Evolutionary conservation across 2,329 filamentous ascomycete genomes (phyloP).

Genomic region (Penicillium palitans): DNA sequence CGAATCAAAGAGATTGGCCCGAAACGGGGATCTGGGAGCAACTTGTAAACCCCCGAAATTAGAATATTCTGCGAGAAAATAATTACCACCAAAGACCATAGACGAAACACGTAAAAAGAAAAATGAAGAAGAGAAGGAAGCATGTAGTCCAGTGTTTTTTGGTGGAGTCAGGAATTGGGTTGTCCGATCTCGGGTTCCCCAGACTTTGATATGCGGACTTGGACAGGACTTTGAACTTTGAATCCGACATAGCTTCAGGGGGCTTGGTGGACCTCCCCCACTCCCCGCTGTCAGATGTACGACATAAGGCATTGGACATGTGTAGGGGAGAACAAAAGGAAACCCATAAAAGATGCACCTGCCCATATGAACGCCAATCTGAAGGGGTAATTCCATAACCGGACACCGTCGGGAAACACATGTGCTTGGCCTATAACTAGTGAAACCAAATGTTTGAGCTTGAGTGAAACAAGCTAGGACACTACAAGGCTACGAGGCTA

Average conservation of each 20-base stretch:
- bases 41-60: slow-evolving; percentile 11
- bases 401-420: background rate
- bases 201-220: slow-evolving; percentile 6
- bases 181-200: slow-evolving; percentile 21
- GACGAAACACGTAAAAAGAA: background rate
- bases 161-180: slow-evolving; percentile 24
- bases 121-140: slow-evolving; percentile 11
- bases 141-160: slow-evolving; percentile 6
- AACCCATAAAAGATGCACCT: no score
- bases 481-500: background rate
- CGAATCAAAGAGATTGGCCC: slow-evolving; percentile 12
- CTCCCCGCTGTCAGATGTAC: slow-evolving; percentile 1
- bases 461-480: no score
- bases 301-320: background rate
- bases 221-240: background rate
- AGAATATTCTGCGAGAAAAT: slow-evolving; percentile 17
- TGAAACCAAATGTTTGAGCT: background rate
- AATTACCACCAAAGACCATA: background rate
- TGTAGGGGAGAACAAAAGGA: background rate
- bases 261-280: background rate
- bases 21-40: slow-evolving; percentile 4
- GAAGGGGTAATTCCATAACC: background rate
- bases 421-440: background rate
- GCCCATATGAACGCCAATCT: background rate
- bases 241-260: background rate